A percentile compares a stretch with the other conserved stretches of the same genome.
Conservation (phyloP, 805 yeast species). For the Nakazawaea ishiwadae region DNA sequence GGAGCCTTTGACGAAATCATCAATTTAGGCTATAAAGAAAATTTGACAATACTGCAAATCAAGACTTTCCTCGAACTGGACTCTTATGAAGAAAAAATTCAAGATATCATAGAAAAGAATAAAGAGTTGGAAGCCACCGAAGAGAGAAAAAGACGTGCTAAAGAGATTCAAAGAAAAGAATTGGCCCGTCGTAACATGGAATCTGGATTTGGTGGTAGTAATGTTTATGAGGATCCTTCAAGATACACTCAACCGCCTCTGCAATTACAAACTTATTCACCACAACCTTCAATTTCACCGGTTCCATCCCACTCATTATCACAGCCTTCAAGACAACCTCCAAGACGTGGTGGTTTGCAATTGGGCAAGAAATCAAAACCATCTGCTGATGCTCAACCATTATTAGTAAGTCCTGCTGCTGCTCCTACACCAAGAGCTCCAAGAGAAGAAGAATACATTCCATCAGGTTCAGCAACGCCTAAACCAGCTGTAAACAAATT, state of each 20-base stretch:
- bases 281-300: constrained; percentile 21
- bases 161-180: constrained; percentile 79
- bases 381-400: constrained; percentile 22
- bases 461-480: constrained; percentile 17
- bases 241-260: constrained; percentile 5
- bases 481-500: constrained; percentile 28
- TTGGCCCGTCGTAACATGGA: constrained; percentile 60
- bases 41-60: constrained; percentile 75
- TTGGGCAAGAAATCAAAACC: constrained; percentile 52
- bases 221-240: constrained; percentile 15
- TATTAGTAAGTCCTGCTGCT: constrained; percentile 23
- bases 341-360: constrained; percentile 70
- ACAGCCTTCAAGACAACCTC: constrained; percentile 21
- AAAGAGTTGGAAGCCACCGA: constrained; percentile 96
- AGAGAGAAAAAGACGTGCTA: constrained; percentile 93
- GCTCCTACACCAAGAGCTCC: constrained; percentile 18
- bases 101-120: constrained; percentile 94
- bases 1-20: constrained; percentile 94
- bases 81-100: constrained; percentile 97
- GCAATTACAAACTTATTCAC: constrained; percentile 16
- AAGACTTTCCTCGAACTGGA: constrained; percentile 93
- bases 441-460: constrained; percentile 20
- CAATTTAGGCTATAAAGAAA: constrained; percentile 85
- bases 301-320: constrained; percentile 20
- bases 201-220: constrained; percentile 20